phyloP scores from a whole-genome alignment of 1,139 yeast genomes.

The Suhomyces panamericanus region DNA sequence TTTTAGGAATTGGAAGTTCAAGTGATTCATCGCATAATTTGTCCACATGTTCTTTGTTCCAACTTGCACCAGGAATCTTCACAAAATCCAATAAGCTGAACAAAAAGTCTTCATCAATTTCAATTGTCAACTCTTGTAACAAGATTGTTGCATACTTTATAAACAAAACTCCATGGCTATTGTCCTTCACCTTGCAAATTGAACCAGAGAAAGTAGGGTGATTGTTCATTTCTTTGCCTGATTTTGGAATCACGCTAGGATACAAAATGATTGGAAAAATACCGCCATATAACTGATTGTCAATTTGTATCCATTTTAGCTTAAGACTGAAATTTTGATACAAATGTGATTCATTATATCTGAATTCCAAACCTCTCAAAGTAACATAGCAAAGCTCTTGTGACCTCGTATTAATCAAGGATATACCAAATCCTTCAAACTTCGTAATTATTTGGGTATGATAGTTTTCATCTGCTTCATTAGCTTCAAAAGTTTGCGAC shows the following conservation, averaged over 20 bases:
- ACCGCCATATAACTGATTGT: constrained; percentile 88
- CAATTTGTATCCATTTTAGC: constrained; percentile 92
- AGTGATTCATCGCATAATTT: constrained; percentile 62
- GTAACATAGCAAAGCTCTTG: constrained; percentile 85
- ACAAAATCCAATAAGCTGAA: constrained; percentile 80
- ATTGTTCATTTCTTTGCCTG: constrained; percentile 76
- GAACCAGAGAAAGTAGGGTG: constrained; percentile 93
- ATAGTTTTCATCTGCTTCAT: constrained; percentile 68
- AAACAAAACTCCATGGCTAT: constrained; percentile 83
- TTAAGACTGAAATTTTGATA: constrained; percentile 80
- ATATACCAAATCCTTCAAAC: constrained; percentile 87
- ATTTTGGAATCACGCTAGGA: constrained; percentile 88
- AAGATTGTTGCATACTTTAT: constrained; percentile 88
- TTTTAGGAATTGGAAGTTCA: constrained; percentile 70
- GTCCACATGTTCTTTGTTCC: constrained; percentile 54
- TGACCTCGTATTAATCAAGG: constrained; percentile 67
- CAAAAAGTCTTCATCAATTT: constrained; percentile 90
- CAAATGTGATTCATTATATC: constrained; percentile 80
- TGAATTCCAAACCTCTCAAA: constrained; percentile 74
- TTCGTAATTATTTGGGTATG: constrained; percentile 60
- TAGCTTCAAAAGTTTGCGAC: constrained; percentile 57
- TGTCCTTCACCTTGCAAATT: constrained; percentile 80
- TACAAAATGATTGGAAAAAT: constrained; percentile 86
- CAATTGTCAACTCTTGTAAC: constrained; percentile 88
- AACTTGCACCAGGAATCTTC: constrained; percentile 68